A percentile compares a stretch with the other conserved stretches of the same genome.
Evolutionary conservation across 2,329 filamentous ascomycete genomes (phyloP).

Genomic region (Aspergillus alliaceus): DNA sequence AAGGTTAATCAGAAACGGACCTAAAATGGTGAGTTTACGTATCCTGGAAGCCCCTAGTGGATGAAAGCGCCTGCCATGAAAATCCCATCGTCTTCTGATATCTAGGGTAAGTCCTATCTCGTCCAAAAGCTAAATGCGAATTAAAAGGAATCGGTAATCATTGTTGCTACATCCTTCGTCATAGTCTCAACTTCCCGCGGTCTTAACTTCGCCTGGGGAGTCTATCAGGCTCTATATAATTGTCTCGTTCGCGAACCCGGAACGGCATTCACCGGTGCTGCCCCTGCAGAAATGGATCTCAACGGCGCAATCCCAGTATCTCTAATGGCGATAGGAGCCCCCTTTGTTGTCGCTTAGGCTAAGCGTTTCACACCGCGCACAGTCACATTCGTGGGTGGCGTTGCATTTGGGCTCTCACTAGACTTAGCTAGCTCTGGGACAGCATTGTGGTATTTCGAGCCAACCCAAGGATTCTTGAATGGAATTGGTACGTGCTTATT

Average conservation of each 20-base stretch:
- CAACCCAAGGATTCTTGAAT: constrained; percentile 39
- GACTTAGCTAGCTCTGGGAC: constrained; percentile 37
- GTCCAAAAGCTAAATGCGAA: no score
- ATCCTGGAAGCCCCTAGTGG: no score
- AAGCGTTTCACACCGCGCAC: constrained; percentile 34
- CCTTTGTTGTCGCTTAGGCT: constrained; percentile 36
- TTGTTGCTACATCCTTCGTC: constrained; percentile 26
- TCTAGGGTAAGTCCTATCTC: no score
- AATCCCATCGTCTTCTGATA: no score
- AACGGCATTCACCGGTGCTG: constrained; percentile 36
- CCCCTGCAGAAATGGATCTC: constrained; percentile 38
- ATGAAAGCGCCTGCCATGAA: no score
- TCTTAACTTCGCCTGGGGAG: constrained; percentile 42
- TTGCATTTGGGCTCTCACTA: constrained; percentile 35
- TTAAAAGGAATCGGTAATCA: not conserved
- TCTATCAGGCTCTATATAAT: constrained; percentile 44
- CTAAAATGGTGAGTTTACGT: no score
- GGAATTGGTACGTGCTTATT: constrained; percentile 41
- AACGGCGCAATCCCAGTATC: constrained; percentile 40
- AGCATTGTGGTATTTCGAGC: constrained; percentile 33
- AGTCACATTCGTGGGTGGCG: constrained; percentile 33
- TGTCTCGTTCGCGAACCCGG: constrained; percentile 25
- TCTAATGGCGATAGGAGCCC: constrained; percentile 40
- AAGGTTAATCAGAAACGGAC: no score
- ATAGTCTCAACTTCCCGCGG: constrained; percentile 40